Conservation (phyloP, 805 yeast genomes). For the Kluyveromyces siamensis region DNA sequence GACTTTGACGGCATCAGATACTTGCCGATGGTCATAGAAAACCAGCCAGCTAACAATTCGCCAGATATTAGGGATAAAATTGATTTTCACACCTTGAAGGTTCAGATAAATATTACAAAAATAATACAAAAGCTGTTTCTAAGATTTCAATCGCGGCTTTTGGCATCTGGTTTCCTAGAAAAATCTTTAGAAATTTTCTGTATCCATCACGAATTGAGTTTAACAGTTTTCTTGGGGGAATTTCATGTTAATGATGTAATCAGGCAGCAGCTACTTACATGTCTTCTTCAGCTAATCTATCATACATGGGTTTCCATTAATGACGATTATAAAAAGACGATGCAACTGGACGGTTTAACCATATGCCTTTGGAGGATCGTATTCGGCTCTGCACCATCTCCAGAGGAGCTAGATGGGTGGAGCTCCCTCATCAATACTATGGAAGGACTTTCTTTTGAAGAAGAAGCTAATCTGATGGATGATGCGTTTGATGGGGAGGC, state of each 20-base stretch:
- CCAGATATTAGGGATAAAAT: neutral
- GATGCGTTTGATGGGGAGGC: slow-evolving; percentile 34
- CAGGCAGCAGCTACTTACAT: slow-evolving; percentile 3
- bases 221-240: slow-evolving; percentile 5
- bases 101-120: slow-evolving; percentile 7
- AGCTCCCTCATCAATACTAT: slow-evolving; percentile 28
- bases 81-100: slow-evolving; percentile 13
- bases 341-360: slow-evolving; percentile 30
- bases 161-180: neutral
- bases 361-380: slow-evolving; percentile 46
- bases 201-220: slow-evolving; percentile 5
- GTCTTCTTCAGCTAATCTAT: slow-evolving; percentile 4
- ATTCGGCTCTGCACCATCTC: slow-evolving; percentile 33
- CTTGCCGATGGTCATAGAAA: slow-evolving; percentile 1
- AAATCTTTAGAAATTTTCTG: neutral
- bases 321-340: neutral
- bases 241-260: slow-evolving; percentile 3
- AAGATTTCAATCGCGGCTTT: neutral
- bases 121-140: neutral
- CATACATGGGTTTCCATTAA: slow-evolving; percentile 3
- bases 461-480: slow-evolving; percentile 24
- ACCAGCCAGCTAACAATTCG: neutral
- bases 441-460: slow-evolving; percentile 22
- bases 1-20: neutral
- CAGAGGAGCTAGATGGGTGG: slow-evolving; percentile 11